These are phyloP conservation scores for Quercus wislizeni DNA, from an alignment of 306 rosid genomes.

Conservation along the genomic window DNA sequence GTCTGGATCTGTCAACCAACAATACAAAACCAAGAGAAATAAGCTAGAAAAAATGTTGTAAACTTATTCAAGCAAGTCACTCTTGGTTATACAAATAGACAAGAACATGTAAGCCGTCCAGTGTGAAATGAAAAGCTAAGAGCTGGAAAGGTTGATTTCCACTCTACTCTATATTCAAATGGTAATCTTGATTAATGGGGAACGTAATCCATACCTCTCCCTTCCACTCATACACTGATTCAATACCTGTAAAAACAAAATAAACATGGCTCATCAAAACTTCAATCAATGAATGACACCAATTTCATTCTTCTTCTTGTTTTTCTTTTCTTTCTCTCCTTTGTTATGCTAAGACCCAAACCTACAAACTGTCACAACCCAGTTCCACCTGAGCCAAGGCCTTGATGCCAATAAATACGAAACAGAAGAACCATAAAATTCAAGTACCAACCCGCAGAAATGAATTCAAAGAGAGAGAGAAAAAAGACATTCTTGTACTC, in stretches of 20 bases:
- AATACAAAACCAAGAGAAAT: constrained; percentile 15
- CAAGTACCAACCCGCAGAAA: neutral
- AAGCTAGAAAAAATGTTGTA: constrained; percentile 13
- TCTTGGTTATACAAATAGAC: neutral
- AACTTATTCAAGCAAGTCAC: neutral
- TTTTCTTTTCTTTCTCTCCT: neutral
- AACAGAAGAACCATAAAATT: neutral
- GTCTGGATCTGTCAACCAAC: constrained; percentile 59
- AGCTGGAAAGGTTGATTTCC: neutral
- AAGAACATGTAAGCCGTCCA: neutral
- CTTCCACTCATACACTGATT: constrained; percentile 83
- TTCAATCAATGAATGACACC: neutral
- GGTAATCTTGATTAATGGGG: neutral
- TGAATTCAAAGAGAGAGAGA: neutral
- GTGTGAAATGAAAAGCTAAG: neutral
- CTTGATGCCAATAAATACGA: neutral
- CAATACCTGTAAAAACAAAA: constrained; percentile 60
- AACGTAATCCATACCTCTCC: constrained; percentile 68
- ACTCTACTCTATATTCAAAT: neutral
- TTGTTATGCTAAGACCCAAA: neutral
- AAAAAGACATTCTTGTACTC: neutral
- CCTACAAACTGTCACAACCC: neutral
- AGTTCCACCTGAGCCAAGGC: neutral
- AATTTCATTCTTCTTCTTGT: neutral
- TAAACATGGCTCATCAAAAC: neutral